Evolutionary conservation across 805 yeast genomes (phyloP).

Genomic region (Grigorovia yakushimaensis): DNA sequence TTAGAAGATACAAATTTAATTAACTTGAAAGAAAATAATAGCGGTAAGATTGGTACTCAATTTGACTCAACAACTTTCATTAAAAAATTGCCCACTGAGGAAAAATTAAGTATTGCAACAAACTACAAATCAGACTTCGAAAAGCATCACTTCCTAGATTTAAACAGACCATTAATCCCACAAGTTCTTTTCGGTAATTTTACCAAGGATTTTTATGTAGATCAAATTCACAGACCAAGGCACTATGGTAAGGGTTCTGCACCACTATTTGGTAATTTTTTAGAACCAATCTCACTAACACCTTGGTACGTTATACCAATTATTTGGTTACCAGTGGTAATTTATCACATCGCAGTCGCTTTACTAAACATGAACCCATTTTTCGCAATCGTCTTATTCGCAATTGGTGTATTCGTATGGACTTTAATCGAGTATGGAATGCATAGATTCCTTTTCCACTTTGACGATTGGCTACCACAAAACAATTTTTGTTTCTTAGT

Average conservation of each 20-base stretch:
- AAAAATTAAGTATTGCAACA: constrained; percentile 65
- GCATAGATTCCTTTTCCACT: constrained; percentile 89
- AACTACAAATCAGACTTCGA: constrained; percentile 61
- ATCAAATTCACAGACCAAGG: constrained; percentile 95
- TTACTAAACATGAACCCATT: constrained; percentile 36
- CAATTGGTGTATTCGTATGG: constrained; percentile 84
- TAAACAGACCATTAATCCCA: constrained; percentile 66
- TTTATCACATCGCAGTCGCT: constrained; percentile 53
- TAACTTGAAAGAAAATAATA: no score
- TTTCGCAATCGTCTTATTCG: constrained; percentile 49
- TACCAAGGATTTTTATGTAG: constrained; percentile 81
- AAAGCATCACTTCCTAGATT: constrained; percentile 79
- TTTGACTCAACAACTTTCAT: constrained; percentile 46
- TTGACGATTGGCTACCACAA: constrained; percentile 80
- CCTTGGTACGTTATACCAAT: constrained; percentile 91
- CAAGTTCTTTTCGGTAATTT: constrained; percentile 74
- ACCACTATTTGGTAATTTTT: constrained; percentile 85
- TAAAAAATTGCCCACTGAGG: constrained; percentile 60
- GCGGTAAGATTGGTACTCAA: no score
- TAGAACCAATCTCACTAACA: constrained; percentile 85
- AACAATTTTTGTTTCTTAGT: constrained; percentile 62
- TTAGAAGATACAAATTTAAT: constrained; percentile 31
- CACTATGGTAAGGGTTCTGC: constrained; percentile 98
- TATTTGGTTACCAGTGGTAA: constrained; percentile 78
- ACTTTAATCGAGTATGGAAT: constrained; percentile 78